A percentile compares a stretch with the other conserved stretches of the same genome.
Evolutionary conservation across 1,139 yeast genomes (phyloP).

Genomic region (Pichiaceae sp.): DNA sequence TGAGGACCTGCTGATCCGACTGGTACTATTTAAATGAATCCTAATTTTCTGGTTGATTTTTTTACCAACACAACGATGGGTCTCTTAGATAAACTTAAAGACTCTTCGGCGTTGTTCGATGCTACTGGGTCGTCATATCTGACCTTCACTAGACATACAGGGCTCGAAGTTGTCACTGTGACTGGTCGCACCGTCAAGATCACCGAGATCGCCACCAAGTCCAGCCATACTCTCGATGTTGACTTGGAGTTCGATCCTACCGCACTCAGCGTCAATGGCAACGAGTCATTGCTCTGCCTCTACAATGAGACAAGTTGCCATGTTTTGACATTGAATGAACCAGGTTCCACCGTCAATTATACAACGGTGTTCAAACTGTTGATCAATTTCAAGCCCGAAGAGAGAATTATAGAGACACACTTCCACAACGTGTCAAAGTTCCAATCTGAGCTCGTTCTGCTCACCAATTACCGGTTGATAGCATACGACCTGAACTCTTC

Average conservation of each 20-base stretch:
- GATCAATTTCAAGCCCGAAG: conserved; percentile 8
- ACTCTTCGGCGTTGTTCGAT: neutral
- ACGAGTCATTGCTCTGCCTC: conserved; percentile 18
- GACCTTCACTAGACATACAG: conserved; percentile 17
- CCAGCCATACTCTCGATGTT: conserved; percentile 1
- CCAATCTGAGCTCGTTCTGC: conserved; percentile 19
- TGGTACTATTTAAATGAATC: too few species aligned
- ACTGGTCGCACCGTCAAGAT: conserved; percentile 11
- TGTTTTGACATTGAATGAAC: conserved; percentile 16
- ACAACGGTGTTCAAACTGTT: conserved; percentile 8
- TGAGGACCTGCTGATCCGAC: neutral
- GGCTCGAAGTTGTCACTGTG: conserved; percentile 19
- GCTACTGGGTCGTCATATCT: conserved; percentile 7
- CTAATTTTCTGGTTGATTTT: neutral
- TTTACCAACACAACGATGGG: neutral
- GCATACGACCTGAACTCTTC: conserved; percentile 15
- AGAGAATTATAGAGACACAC: conserved; percentile 16
- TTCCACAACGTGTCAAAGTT: conserved; percentile 20
- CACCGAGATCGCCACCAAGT: conserved; percentile 8
- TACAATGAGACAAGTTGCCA: conserved; percentile 12
- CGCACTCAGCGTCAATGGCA: conserved; percentile 13
- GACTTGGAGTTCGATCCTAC: conserved; percentile 15
- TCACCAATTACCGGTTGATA: conserved; percentile 14
- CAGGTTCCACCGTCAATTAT: conserved; percentile 11
- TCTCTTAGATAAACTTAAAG: too few species aligned